Base-by-base conservation (phyloP, 805 yeast species). In the Pichia californica region DNA sequence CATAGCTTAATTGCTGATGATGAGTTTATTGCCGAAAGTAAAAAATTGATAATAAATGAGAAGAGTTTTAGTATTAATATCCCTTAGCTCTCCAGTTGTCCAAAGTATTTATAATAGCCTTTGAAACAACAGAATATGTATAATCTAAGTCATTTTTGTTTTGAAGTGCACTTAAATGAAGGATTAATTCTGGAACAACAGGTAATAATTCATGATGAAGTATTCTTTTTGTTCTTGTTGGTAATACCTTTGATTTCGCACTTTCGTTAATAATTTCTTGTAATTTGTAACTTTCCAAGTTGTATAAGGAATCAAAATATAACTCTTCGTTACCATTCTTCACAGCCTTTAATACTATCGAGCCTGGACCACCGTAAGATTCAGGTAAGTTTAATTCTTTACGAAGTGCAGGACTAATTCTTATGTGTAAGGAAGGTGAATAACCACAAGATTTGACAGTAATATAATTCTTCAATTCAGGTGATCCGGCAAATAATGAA, bases 201-300 rank as follows among this genome's bases (percentile, higher is more conserved):
- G 93, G 88, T 47, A 84, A 68, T 40, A 79, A 66, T 58, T 88
- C 97, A 57, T 82, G 94, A 52, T 76, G 80, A 43, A 81, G 67
- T 11, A 88, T 72, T 55, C 95, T 77, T 31, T 79, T 67, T 3
- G 65, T 51, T 46, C 70, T 54, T 10, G 76, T 71, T 37, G 89
- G 70, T 48, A 88, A 70, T 15, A 86, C 69, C 37, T 68, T 71
- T 14, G 77, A 74, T 10, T 58, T 55, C 43, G 84, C 69, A 9
- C 78, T 67, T 19, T 62, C 61, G 53, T 83, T 81, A 26, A 86
- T 77, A 20, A 89, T 74, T 41, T 65, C 66, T 62, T 86, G 94
- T 44, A 91, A 63, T 40, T 85, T 63, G 51, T 66, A 73, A 45
- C 74, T 76, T 58, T 82, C 91, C 23, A 69, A 58, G 50, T 76